Base-by-base conservation (phyloP, 768 basidiomycete genomes). In the Austroboletus festivus region DNA sequence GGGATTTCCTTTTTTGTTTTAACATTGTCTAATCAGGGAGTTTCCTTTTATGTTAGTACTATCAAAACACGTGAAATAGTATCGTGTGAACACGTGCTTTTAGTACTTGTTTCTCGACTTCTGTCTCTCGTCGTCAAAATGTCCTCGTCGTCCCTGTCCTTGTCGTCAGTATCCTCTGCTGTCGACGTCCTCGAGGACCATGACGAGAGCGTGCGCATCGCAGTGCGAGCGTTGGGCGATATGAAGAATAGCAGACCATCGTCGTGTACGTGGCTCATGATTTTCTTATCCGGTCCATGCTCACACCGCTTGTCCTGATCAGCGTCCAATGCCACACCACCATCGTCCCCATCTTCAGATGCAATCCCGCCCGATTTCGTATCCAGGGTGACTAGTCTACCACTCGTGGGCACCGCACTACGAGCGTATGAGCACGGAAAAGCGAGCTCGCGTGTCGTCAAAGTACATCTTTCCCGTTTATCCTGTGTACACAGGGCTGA, bases 371-470 rank as follows among this genome's bases (percentile, higher is more conserved):
- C 28, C 28, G 66, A 62, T 35, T 70, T 80, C 47, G 73, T 81
- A 5, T 71, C 77, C 31, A 70, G 89, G 37, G 78, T 91, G 56
- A 79, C 86, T 2, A 78, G 74, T 50, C 51, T 91, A 9, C 90
- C 90, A 0, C 72, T 90, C 42, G 82, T 93, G 9, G 81, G 81
- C 55, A 78, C 80, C 19, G 90, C 88, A 1, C 59, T 92, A 16
- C 69, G 82, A 11, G 83, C 78, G 0, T 92, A 92, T 55, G 89
- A 92, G 61, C 82, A 89, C 18, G 83, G 85, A 38, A 93, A 93
- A 67, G 87, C 86, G 7, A 82, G 80, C 54, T 91, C 89, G 10
- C 73, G 87, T 30, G 87, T 93, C 38, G 88, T 93, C 54, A 91
- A 93, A 76, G 90, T 89, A 51, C 44, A 73, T 48, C 28, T 26